Evolutionary conservation across 2,329 filamentous ascomycete genomes (phyloP).

Genomic region (Aspergillus piperis): DNA sequence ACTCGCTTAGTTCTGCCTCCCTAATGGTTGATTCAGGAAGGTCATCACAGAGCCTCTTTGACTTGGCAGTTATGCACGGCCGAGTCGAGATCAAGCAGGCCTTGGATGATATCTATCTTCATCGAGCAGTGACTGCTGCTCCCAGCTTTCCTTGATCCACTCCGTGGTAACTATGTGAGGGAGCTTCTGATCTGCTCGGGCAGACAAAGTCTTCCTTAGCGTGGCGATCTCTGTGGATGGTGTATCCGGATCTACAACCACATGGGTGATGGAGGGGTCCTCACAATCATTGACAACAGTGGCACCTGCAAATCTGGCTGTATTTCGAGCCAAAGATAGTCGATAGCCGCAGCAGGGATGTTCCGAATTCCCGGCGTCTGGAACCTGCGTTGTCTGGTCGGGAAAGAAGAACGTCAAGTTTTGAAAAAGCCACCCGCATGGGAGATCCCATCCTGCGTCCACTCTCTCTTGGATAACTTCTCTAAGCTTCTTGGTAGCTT

Average conservation of each 20-base stretch:
- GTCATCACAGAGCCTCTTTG: too few relatives aligned
- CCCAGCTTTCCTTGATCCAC: constrained; percentile 83
- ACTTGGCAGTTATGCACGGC: too few relatives aligned
- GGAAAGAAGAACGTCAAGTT: constrained; percentile 49
- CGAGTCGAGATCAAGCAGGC: too few relatives aligned
- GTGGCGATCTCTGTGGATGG: constrained; percentile 46
- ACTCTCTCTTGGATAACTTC: constrained; percentile 54
- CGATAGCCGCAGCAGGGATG: constrained; percentile 4
- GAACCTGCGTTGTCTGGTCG: constrained; percentile 9
- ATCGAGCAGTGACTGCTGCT: constrained; percentile 73
- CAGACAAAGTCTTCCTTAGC: constrained; percentile 34
- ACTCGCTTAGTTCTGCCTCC: too few relatives aligned
- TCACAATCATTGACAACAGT: constrained; percentile 53
- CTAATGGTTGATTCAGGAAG: too few relatives aligned
- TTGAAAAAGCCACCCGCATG: constrained; percentile 53
- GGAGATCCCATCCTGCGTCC: constrained; percentile 31
- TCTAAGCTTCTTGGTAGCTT: constrained; percentile 59
- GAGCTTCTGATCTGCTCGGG: constrained; percentile 46
- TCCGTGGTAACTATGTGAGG: constrained; percentile 68
- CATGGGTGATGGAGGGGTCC: constrained; percentile 66
- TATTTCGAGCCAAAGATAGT: constrained; percentile 54
- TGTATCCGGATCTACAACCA: constrained; percentile 61
- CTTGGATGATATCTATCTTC: constrained; percentile 59
- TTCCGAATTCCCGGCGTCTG: constrained; percentile 5
- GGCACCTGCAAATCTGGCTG: constrained; percentile 71